Evolutionary conservation across 2,329 filamentous ascomycete species (phyloP).

Genomic region (Aspergillus alliaceus): DNA sequence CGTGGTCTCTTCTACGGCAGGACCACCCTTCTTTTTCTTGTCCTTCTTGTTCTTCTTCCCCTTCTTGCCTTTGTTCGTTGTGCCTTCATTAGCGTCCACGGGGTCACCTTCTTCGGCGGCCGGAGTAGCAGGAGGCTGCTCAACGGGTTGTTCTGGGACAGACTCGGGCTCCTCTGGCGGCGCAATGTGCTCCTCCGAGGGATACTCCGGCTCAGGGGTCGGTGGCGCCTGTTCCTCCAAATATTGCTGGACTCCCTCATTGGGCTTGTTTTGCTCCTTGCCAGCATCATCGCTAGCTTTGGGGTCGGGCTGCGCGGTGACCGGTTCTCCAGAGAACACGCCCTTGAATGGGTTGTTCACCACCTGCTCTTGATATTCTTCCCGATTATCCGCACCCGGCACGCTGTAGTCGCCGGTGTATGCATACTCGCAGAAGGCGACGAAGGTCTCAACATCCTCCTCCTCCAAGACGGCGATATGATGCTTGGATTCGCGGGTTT

Average conservation of each 20-base stretch:
- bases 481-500: constrained; percentile 46
- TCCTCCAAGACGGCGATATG: constrained; percentile 46
- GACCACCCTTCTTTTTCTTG: constrained; percentile 26
- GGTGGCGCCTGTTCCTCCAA: not conserved
- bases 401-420: constrained; percentile 51
- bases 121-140: not conserved
- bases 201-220: not conserved
- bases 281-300: not conserved
- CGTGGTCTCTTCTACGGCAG: constrained; percentile 23
- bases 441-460: constrained; percentile 50
- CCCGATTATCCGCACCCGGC: constrained; percentile 26
- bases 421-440: constrained; percentile 51
- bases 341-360: constrained; percentile 17
- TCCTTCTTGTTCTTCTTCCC: constrained; percentile 32
- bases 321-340: constrained; percentile 16
- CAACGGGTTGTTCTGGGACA: not conserved
- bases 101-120: constrained; percentile 1
- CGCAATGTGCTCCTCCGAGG: not conserved
- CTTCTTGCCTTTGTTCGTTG: constrained; percentile 11
- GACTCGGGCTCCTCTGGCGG: not conserved
- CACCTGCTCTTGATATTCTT: constrained; percentile 18
- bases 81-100: not conserved
- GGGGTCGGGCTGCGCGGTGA: not conserved
- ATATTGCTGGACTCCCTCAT: constrained; percentile 10
- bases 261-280: not conserved